Conservation (phyloP, 2,329 filamentous ascomycete genomes). For the Colletotrichum lindemuthianum region DNA sequence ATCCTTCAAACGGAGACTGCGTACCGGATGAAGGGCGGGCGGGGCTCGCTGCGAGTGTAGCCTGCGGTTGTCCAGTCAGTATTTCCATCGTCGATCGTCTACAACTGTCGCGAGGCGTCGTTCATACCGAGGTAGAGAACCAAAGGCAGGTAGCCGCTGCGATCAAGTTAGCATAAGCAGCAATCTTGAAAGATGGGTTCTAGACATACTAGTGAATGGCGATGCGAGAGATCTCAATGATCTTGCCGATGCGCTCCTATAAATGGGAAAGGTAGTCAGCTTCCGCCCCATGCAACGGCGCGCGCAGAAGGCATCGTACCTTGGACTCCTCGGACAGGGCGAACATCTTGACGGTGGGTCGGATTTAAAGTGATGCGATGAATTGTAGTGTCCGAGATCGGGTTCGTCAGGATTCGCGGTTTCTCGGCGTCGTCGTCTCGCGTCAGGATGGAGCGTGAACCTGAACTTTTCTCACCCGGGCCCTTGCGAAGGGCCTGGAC, state of each 20-base stretch:
- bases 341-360: constrained; percentile 58
- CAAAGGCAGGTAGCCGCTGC: constrained; percentile 92
- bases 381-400: background rate
- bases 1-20: constrained; percentile 31
- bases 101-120: background rate
- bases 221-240: constrained; percentile 93
- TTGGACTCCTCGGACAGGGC: constrained; percentile 95
- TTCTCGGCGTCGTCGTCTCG: constrained; percentile 28
- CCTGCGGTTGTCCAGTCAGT: constrained; percentile 60
- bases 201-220: constrained; percentile 90
- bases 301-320: constrained; percentile 61
- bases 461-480: constrained; percentile 28
- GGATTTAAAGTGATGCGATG: background rate
- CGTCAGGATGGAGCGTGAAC: constrained; percentile 24
- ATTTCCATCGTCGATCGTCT: background rate
- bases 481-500: background rate
- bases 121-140: constrained; percentile 92
- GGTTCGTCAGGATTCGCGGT: constrained; percentile 23
- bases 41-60: constrained; percentile 93
- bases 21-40: constrained; percentile 75
- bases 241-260: constrained; percentile 96
- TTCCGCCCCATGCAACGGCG: constrained; percentile 7
- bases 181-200: background rate
- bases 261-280: constrained; percentile 12
- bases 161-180: constrained; percentile 47